Evolutionary conservation across 805 yeast genomes (phyloP).

Genomic region (Monosporozyma aerobia): DNA sequence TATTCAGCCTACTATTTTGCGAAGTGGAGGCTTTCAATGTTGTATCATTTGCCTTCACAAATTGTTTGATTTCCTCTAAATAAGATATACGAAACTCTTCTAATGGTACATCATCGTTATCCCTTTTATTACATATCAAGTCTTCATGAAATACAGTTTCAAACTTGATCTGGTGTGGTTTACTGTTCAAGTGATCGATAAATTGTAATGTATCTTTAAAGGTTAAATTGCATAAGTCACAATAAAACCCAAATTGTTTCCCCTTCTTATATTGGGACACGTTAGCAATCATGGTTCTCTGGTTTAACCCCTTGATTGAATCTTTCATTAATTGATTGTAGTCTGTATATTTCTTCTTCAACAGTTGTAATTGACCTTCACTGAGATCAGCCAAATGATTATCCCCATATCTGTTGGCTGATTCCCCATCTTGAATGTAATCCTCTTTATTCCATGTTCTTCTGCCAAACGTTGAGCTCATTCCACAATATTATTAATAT

Average conservation of each 20-base stretch:
- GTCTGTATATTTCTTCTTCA: constrained; percentile 19
- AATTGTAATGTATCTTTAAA: constrained; percentile 76
- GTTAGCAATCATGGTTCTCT: constrained; percentile 26
- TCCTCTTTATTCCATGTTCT: constrained; percentile 66
- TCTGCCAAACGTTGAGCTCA: constrained; percentile 42
- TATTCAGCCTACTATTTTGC: constrained; percentile 22
- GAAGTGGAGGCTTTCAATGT: constrained; percentile 34
- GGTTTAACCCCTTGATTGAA: constrained; percentile 27
- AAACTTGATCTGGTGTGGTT: constrained; percentile 47
- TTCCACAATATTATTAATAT: background rate
- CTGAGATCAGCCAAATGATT: background rate
- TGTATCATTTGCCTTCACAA: constrained; percentile 24
- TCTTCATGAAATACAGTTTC: constrained; percentile 29
- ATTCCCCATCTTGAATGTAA: constrained; percentile 36
- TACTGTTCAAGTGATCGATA: constrained; percentile 75
- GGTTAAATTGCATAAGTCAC: constrained; percentile 70
- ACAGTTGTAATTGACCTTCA: constrained; percentile 5
- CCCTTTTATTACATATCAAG: constrained; percentile 22
- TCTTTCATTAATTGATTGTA: constrained; percentile 17
- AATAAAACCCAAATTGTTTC: constrained; percentile 72
- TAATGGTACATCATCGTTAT: constrained; percentile 36
- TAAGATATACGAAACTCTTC: constrained; percentile 40
- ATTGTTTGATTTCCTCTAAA: constrained; percentile 28
- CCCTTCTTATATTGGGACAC: constrained; percentile 34
- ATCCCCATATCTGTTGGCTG: constrained; percentile 6